A percentile compares a stretch with the other conserved stretches of the same genome.
Conservation (phyloP, 176 grass and related monocot species). For the Sorghum bicolor region Sorghum_bicolor_NCBIv3 NC_012871.2:72021501-72022000, state of each 20-base stretch:
- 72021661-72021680: constrained; percentile 31
- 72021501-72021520: constrained; percentile 25
- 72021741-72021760: too few species aligned
- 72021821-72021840: not conserved
- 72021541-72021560: constrained; percentile 5
- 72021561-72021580: not conserved
- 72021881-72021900: not conserved
- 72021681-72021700: constrained; percentile 37
- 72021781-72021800: not conserved
- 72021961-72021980: not conserved
- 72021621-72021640: not conserved
- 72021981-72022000: constrained; percentile 36
- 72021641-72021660: not conserved
- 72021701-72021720: not conserved
- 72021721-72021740: too few species aligned
- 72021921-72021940: not conserved
- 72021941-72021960: not conserved
- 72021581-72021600: not conserved
- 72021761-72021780: not conserved
- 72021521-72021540: constrained; percentile 35
- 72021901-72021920: not conserved
- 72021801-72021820: not conserved
- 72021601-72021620: constrained; percentile 48
- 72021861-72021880: not conserved
- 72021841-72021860: not conserved